Base-by-base conservation (phyloP, 192 early-diverging fungal species). In the Funneliformis geosporum region DNA sequence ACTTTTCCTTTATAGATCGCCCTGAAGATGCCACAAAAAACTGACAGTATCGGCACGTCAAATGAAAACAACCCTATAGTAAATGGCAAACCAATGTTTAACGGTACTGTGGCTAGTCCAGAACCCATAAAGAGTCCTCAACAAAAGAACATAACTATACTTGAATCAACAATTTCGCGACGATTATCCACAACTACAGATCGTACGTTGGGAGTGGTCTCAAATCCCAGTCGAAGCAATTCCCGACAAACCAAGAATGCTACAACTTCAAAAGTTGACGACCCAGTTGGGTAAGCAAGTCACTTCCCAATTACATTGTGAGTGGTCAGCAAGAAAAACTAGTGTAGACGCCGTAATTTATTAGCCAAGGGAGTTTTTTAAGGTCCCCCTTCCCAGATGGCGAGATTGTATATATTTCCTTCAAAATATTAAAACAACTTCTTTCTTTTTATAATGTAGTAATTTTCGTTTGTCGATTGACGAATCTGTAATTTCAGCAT, bases 221-320 rank as follows among this genome's bases (percentile, higher is more conserved):
- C 33, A 33, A 33, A 33, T 33, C 33, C 33, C 33, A 18, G 18
- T 55, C 50, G 50, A 55, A 55, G 50, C 16, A 55, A 55, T 55
- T 18, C 50, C 5, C 50, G 50, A 55, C 50, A 55, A 55, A 50
- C 55, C 10, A 60, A 27, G 27, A 39, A 42, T 21, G 73, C 21
- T 5, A 75, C 55, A 55, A 55, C 8, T 39, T 50, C 10, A 12
- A 75, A 60, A 75, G 73, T 33, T 28, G 64, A 67, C 33, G 60
- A 66, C 76, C 76, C 64, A 62, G 76, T 67, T 79, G 77, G 77
- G 77, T 79, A 79, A 79, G 77, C 66, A 69, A 67, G 66, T 44
- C 25, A 69, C 67, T 76, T 76, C 75, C 38, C 75, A 76, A 64
- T 76, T 76, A 46, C 75, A 76, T 76, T 76, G 75, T 76, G 75